phyloP scores from a whole-genome alignment of 345 rosid genomes.

The Ceriops decandra region DNA sequence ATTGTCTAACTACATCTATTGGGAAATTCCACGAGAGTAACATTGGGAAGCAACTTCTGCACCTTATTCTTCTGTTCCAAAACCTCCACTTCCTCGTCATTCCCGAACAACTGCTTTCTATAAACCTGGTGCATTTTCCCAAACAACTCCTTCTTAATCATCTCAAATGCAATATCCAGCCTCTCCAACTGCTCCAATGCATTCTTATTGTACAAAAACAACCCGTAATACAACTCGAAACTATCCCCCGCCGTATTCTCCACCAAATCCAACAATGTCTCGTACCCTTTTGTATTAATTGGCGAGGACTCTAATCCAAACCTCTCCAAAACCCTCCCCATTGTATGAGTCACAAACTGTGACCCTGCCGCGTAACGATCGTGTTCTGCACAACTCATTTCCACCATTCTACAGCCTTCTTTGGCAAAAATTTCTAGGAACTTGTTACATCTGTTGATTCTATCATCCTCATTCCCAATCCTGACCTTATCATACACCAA shows the following conservation, averaged over 20 bases:
- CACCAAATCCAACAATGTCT: conserved; percentile 66
- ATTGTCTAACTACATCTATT: not conserved
- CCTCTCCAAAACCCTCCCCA: conserved; percentile 68
- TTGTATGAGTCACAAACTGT: conserved; percentile 71
- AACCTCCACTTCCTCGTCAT: not conserved
- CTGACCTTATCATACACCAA: conserved; percentile 57
- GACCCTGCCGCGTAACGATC: conserved; percentile 63
- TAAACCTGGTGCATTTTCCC: conserved; percentile 31
- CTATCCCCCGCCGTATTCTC: conserved; percentile 70
- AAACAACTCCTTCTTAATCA: conserved; percentile 56
- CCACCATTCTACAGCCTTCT: conserved; percentile 79
- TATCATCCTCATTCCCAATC: conserved; percentile 33
- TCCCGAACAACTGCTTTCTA: conserved; percentile 46
- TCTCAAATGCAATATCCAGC: conserved; percentile 69
- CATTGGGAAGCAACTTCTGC: conserved; percentile 26
- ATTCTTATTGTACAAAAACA: conserved; percentile 65
- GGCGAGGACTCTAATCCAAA: conserved; percentile 56
- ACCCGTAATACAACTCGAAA: conserved; percentile 67
- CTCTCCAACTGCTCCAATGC: conserved; percentile 70
- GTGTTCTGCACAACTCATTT: conserved; percentile 73
- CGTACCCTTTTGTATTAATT: conserved; percentile 77
- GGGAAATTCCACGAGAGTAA: conserved; percentile 12
- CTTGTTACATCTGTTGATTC: conserved; percentile 34
- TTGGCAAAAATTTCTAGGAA: conserved; percentile 39
- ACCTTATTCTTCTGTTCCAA: conserved; percentile 6